These are phyloP conservation scores for Silene vulgaris DNA, from an alignment of 179 eudicot species.

Conservation along the genomic window DNA sequence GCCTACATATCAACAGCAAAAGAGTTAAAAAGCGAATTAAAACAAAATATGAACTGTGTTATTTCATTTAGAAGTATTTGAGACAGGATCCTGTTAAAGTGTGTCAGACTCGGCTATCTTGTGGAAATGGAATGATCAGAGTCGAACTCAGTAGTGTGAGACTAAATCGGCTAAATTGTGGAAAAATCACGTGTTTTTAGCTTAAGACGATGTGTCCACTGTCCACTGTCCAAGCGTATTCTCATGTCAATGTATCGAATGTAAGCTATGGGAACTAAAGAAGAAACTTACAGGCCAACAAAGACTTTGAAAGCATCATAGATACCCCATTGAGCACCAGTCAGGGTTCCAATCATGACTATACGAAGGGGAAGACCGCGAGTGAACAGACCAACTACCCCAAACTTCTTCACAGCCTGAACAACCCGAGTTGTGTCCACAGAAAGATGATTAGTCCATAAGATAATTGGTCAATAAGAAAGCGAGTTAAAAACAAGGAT, in stretches of 20 bases:
- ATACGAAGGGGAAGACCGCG: conserved; percentile 93
- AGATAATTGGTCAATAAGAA: neutral
- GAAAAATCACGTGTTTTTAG: too few species aligned
- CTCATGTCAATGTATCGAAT: too few species aligned
- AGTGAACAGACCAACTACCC: conserved; percentile 59
- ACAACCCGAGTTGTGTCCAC: neutral
- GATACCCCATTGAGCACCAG: conserved; percentile 80
- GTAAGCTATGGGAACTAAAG: neutral
- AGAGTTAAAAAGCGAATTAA: neutral
- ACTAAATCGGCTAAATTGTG: neutral
- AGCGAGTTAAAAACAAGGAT: neutral
- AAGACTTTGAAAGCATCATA: conserved; percentile 83
- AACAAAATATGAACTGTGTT: neutral
- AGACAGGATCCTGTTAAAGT: too few species aligned
- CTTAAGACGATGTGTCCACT: too few species aligned
- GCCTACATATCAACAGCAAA: conserved; percentile 20
- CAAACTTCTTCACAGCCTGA: conserved; percentile 82
- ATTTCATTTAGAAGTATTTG: too few species aligned
- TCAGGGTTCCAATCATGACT: conserved; percentile 87
- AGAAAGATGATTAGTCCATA: neutral
- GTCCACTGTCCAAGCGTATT: too few species aligned
- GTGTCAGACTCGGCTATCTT: too few species aligned
- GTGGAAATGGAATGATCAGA: too few species aligned
- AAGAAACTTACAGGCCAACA: conserved; percentile 73
- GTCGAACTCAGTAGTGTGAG: too few species aligned